Evolutionary conservation across 163 green algal species (phyloP), one percentile per base, ranked within the genome.

Genomic region (Trebouxiophyceae sp.): DNA sequence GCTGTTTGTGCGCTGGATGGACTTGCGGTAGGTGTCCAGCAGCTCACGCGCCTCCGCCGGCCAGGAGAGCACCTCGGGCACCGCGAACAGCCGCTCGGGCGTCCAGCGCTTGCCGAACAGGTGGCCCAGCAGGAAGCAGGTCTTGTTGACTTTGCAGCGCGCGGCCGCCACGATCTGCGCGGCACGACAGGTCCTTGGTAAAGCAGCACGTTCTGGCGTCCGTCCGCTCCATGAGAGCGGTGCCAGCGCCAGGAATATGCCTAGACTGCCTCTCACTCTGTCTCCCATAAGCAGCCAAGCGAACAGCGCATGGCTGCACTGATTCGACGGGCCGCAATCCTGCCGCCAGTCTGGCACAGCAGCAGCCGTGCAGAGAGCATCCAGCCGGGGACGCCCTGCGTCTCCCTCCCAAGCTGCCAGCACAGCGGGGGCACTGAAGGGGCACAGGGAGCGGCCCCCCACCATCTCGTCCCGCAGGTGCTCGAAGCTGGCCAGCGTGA

Each of bases 381-480:
- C n/a, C n/a, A n/a, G n/a, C n/a, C n/a, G n/a, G n/a, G n/a, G n/a
- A n/a, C n/a, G n/a, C n/a, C 26, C 58, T 29, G 59, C 30, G 3
- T 28, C 19, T 19, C 57, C 16, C 20, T 28, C 24, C 16, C 34
- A 65, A 22, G 20, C 54, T 59, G 2, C 23, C 54, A 29, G 54
- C 54, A 3, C 54, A 32, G 28, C 23, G n/a, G 30, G 22, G 54
- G 1, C 2, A 5, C 1, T 16, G n/a, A 59, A 59, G 54, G 20
- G 24, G 23, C 54, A 59, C n/a, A 59, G 24, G 44, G 29, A n/a
- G 26, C 6, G 23, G 39, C 39, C 12, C 8, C 62, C 12, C 55
- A 90, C 74, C 78, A 91, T 86, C 63, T 91, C 81, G 59, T 90
- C 80, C 5, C 83, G 71, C 54, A 88, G 71, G 27, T 77, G 71